Base-by-base conservation (phyloP, 1,139 yeast genomes). In the Lodderomyces metapsilosis region DNA sequence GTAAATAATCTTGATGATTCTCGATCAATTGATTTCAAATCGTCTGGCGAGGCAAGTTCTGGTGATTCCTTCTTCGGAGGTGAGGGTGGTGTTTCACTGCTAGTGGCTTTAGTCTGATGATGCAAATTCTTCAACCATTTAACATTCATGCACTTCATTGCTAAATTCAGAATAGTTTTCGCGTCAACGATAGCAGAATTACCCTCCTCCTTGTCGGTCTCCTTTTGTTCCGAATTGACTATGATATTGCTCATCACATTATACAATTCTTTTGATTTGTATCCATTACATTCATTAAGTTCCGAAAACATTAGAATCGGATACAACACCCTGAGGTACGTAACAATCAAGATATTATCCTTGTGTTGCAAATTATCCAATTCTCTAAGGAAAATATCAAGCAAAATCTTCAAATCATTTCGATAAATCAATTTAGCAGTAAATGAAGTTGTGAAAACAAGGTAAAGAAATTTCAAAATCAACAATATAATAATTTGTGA, bases 351-450 rank as follows among this genome's bases (percentile, higher is more conserved):
- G 15, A 66, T 53, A 36, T 63, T 48, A 38, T 78, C 71, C 48
- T 83, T 89, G 44, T 62, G 67, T 31, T 74, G 80, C 39, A 88
- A 62, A 56, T 89, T 81, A 49, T 78, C 77, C 43, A 91, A 69
- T 58, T 91, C 96, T 43, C 98, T 68, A 4, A 89, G 73, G 41
- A 91, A 72, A 7, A 92, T 88, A 52, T 89, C 96, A n/a, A 86
- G 80, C 46, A 92, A 73, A 5, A 92, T 95, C 53, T 84, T 81
- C 45, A 91, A 65, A 59, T 92, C 98, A 56, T 92, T 92, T 46
- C 87, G 69, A 58, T 92, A 92, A 41, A 86, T 77, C 46, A 83
- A 74, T 41, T 84, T 86, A 33, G 80, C 68, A 0, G 92, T 82
- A 39, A 68, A 67, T 0, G 81, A 71, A 10, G 85, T 78, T 3